Conservation (phyloP, 257 asterid species). For the Knoxia roxburghii region DNA sequence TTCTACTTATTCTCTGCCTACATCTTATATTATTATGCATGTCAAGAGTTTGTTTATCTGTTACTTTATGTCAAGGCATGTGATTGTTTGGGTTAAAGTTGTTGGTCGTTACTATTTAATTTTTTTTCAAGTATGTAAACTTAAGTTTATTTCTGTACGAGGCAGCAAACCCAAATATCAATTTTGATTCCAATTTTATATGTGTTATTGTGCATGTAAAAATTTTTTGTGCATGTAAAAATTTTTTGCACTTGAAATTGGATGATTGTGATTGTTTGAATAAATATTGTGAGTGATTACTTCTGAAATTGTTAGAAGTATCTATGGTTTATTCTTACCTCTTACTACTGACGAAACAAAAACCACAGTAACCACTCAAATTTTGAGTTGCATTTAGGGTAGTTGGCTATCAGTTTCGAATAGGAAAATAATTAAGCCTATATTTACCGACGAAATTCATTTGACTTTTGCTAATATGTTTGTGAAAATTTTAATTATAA, state of each 20-base stretch:
- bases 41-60: not conserved
- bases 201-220: not conserved
- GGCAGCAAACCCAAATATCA: not conserved
- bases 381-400: not conserved
- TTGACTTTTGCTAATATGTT: too few relatives aligned
- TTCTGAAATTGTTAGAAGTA: not conserved
- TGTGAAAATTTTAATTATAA: too few relatives aligned
- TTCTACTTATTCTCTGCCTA: conserved; percentile 9
- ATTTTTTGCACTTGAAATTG: not conserved
- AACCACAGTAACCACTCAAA: too few relatives aligned
- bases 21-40: not conserved
- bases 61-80: not conserved
- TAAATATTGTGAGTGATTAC: not conserved
- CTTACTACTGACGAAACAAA: not conserved
- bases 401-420: not conserved
- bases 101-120: not conserved
- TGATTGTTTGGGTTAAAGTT: not conserved
- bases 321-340: not conserved
- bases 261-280: not conserved
- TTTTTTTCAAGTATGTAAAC: not conserved
- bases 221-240: not conserved
- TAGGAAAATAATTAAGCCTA: not conserved
- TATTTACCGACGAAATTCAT: too few relatives aligned
- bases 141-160: not conserved
- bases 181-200: not conserved